phyloP scores from a whole-genome alignment of 352 stramenopile genomes.

The Phytopythium mirpurense region DNA sequence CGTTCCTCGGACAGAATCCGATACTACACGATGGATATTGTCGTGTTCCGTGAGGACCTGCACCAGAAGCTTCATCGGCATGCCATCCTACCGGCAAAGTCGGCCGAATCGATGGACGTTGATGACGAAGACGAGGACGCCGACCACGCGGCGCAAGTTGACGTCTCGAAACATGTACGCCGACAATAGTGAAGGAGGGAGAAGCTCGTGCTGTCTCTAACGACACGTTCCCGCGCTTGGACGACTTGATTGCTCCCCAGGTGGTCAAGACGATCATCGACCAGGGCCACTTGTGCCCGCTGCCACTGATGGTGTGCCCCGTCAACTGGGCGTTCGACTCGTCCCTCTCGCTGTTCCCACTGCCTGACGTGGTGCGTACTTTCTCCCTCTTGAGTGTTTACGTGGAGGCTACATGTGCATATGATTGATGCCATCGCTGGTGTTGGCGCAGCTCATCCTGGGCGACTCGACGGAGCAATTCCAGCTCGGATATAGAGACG shows the following conservation, averaged over 20 bases:
- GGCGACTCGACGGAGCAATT: constrained; percentile 80
- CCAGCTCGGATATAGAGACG: constrained; percentile 75
- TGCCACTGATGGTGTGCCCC: constrained; percentile 83
- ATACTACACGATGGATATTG: constrained; percentile 91
- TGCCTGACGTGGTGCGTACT: constrained; percentile 76
- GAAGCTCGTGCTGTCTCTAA: background rate
- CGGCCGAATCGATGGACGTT: constrained; percentile 21
- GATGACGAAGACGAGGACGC: constrained; percentile 31
- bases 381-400: background rate
- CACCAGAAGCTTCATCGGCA: constrained; percentile 90
- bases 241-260: constrained; percentile 15
- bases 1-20: constrained; percentile 48
- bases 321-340: constrained; percentile 94
- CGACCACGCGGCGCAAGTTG: constrained; percentile 31
- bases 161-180: constrained; percentile 80
- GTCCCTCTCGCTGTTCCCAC: constrained; percentile 89
- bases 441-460: constrained; percentile 46
- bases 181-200: background rate
- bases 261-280: constrained; percentile 88
- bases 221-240: constrained; percentile 5
- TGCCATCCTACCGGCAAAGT: constrained; percentile 59
- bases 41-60: constrained; percentile 91
- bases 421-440: background rate
- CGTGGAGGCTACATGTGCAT: background rate
- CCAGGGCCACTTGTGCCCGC: constrained; percentile 91